Evolutionary conservation across 2,329 filamentous ascomycete species (phyloP), one percentile per base, ranked within the genome.

Genomic region (Amauroascus verrucosus): DNA sequence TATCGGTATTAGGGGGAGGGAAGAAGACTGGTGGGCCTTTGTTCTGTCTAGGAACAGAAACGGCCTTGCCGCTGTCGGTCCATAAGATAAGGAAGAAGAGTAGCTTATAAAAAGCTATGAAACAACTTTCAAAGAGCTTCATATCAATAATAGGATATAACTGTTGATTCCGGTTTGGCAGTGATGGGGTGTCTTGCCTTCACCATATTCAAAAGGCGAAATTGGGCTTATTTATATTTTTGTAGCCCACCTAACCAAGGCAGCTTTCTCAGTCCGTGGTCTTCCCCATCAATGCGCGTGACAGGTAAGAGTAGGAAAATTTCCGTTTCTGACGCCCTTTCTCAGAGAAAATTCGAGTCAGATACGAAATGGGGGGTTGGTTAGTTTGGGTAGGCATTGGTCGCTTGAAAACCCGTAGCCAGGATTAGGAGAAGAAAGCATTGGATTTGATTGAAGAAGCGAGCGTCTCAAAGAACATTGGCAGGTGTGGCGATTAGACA

Each of bases 1-100:
- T 48, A 18, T 57, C 52, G 3, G 22, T 47, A 35, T 53, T 57
- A 6, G 49, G 48, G 33, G 44, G 48, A 14, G 55, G 55, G 16
- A 32, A 28, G 33, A 57, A 57, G 20, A 26, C 16, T 18, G 50
- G 50, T 5, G 41, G n/a, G 8, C 26, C 32, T 6, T 3, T 9
- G n/a, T 38, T 37, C 30, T 52, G 41, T 14, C 13, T 20, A 5
- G 33, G 26, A 24, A 44, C 35, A 40, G 51, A 48, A 7, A 28
- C 40, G 18, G 40, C 40, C 13, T 32, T n/a, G 2, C 44, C 37
- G 11, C 48, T 18, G 16, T 24, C 11, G 6, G 44, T 14, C 51
- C 43, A 48, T 16, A 48, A 16, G 28, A 24, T 6, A 41, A 48
- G 43, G 16, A 53, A 43, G 14, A 53, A 26, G 18, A 53, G 28